These are phyloP conservation scores for Eucalyptus urophylla DNA, from an alignment of 345 rosid genomes.

Conservation along the genomic window DNA sequence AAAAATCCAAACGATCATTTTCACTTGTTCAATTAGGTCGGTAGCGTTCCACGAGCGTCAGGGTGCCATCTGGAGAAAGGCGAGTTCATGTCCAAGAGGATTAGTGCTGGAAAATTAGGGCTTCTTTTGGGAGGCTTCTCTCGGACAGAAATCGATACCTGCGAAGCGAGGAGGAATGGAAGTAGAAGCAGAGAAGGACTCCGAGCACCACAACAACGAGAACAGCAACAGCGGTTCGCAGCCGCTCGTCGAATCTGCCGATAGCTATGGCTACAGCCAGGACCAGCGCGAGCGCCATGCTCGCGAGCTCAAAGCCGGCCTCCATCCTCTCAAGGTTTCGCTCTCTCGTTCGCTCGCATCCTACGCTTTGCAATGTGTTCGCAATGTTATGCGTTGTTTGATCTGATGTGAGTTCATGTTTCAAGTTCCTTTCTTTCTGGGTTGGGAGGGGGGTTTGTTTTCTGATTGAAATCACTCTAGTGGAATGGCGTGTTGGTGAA, in stretches of 20 bases:
- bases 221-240: background rate
- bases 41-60: background rate
- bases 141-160: background rate
- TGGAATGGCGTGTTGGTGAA: background rate
- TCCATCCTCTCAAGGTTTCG: constrained; percentile 86
- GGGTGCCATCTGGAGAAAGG: background rate
- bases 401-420: background rate
- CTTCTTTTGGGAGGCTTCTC: background rate
- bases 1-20: background rate
- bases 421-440: background rate
- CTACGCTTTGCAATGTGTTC: background rate
- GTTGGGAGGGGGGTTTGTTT: background rate
- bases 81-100: background rate
- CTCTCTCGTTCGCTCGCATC: background rate
- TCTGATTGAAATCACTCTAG: background rate
- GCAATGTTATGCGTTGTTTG: background rate
- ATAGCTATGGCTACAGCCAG: background rate
- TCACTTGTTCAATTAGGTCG: background rate
- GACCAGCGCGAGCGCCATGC: constrained; percentile 54
- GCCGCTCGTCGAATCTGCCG: constrained; percentile 2
- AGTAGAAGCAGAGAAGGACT: constrained; percentile 37
- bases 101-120: background rate
- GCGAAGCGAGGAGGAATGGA: constrained; percentile 28
- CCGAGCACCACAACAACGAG: constrained; percentile 28
- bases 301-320: constrained; percentile 69